phyloP scores from a whole-genome alignment of 345 rosid genomes.

The Rubroshorea leprosula region DNA sequence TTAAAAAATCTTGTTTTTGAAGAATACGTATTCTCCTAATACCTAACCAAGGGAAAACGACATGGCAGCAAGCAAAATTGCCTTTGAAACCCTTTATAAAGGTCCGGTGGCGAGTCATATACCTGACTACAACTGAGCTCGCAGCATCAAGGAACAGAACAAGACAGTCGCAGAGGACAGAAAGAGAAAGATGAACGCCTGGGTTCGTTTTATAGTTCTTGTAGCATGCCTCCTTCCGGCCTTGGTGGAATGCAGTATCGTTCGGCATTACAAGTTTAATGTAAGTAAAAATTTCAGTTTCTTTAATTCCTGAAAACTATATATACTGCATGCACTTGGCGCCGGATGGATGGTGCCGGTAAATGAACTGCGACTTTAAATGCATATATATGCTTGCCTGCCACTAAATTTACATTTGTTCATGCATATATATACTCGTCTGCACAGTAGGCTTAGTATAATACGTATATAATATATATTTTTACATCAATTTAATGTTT shows the following conservation, averaged over 20 bases:
- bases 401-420: too few relatives aligned
- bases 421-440: too few relatives aligned
- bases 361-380: too few relatives aligned
- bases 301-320: background rate
- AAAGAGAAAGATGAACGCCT: conserved; percentile 27
- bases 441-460: too few relatives aligned
- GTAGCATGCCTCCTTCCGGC: conserved; percentile 38
- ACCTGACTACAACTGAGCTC: conserved; percentile 13
- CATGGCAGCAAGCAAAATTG: conserved; percentile 35
- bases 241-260: conserved; percentile 35
- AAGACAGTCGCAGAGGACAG: conserved; percentile 11
- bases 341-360: too few relatives aligned
- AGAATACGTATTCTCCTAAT: conserved; percentile 33
- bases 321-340: too few relatives aligned
- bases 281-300: conserved; percentile 32
- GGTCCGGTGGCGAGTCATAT: conserved; percentile 32
- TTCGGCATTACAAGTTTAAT: conserved; percentile 70
- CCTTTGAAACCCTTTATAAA: conserved; percentile 38
- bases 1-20: conserved; percentile 36
- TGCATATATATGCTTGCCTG: too few relatives aligned
- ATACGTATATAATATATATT: too few relatives aligned
- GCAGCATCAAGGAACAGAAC: conserved; percentile 5
- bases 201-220: conserved; percentile 36
- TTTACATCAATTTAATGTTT: too few relatives aligned
- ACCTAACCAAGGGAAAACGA: conserved; percentile 61